These are phyloP conservation scores for Russula foetens DNA, from an alignment of 768 basidiomycete species.

Conservation along the genomic window DNA sequence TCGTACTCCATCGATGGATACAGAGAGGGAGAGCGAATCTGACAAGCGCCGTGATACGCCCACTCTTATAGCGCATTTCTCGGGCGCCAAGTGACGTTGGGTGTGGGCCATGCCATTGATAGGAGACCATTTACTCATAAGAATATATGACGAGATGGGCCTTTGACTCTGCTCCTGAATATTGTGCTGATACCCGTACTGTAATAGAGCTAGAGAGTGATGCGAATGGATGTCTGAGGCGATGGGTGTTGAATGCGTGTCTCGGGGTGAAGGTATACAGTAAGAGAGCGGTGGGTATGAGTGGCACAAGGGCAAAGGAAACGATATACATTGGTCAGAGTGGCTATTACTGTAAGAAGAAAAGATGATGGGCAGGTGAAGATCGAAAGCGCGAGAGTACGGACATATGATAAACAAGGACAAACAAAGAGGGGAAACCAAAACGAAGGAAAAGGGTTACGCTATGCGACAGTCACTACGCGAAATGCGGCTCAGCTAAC, in stretches of 20 bases:
- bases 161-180: not conserved
- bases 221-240: not conserved
- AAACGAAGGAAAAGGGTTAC: not conserved
- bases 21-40: not conserved
- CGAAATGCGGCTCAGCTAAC: conserved; percentile 3
- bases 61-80: no score
- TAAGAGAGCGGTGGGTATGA: conserved; percentile 11
- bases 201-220: not conserved
- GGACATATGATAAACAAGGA: conserved; percentile 13
- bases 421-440: conserved; percentile 7
- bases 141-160: no score
- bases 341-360: conserved; percentile 3
- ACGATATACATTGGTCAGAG: conserved; percentile 2
- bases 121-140: no score
- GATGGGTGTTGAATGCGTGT: not conserved
- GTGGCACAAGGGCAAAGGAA: not conserved
- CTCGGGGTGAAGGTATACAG: not conserved
- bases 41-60: not conserved
- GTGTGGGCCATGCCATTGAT: no score
- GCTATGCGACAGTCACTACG: not conserved
- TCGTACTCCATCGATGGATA: not conserved
- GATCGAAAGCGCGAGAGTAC: not conserved
- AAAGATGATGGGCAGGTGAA: not conserved
- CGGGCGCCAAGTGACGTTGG: no score
- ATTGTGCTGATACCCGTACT: not conserved